Percentiles rank a stretch among this genome's conserved stretches.
phyloP scores from a whole-genome alignment of 2,329 filamentous ascomycete genomes.

The Gnomoniopsis sp. region DNA sequence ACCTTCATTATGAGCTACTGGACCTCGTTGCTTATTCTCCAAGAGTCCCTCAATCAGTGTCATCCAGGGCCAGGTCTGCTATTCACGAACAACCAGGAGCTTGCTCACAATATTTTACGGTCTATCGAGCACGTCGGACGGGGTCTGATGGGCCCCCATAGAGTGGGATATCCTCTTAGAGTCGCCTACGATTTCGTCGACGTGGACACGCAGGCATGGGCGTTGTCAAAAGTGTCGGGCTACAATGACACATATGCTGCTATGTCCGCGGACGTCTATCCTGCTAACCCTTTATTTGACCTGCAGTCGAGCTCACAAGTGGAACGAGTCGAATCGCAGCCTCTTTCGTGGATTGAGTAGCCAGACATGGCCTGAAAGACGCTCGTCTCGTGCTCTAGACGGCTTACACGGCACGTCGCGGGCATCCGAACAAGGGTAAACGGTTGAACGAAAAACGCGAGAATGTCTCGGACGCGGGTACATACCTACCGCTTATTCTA shows the following conservation, averaged over 20 bases:
- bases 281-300: background rate
- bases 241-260: constrained; percentile 12
- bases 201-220: constrained; percentile 32
- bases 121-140: constrained; percentile 35
- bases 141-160: constrained; percentile 36
- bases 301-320: background rate
- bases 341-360: background rate
- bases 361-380: background rate
- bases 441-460: background rate
- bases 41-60: constrained; percentile 34
- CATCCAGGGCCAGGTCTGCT: constrained; percentile 20
- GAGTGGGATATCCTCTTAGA: constrained; percentile 34
- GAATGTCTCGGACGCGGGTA: background rate
- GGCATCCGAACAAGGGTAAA: background rate
- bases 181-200: constrained; percentile 38
- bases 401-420: background rate
- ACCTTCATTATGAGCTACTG: constrained; percentile 34
- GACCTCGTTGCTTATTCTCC: constrained; percentile 37
- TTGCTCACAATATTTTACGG: constrained; percentile 32
- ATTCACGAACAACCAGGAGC: constrained; percentile 25
- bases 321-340: background rate
- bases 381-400: background rate
- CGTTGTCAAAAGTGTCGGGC: constrained; percentile 19
- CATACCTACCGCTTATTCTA: background rate
- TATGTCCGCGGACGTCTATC: constrained; percentile 10